A percentile compares a stretch with the other conserved stretches of the same genome.
phyloP scores from a whole-genome alignment of 176 grass and related monocot genomes.

The Eragrostis nindensis region DNA sequence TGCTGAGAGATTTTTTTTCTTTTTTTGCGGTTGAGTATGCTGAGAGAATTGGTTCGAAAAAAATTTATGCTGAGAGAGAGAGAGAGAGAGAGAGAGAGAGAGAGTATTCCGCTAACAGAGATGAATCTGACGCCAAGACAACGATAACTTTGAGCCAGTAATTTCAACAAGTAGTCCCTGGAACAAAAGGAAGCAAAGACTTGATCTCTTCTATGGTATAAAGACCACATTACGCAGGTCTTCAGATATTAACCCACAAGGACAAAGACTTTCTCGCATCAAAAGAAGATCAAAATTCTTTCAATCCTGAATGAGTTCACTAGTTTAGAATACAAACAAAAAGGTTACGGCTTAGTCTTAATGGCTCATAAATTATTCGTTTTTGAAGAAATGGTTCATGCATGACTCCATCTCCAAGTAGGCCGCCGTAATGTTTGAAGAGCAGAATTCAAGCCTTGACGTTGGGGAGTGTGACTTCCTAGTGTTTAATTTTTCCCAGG shows the following conservation, averaged over 20 bases:
- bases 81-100: no score
- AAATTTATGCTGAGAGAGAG: no score
- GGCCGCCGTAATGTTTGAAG: slow-evolving; percentile 12
- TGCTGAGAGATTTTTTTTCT: no score
- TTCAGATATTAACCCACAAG: neutral
- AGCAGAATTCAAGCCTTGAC: slow-evolving; percentile 10
- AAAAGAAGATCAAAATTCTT: neutral
- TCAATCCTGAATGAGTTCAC: neutral
- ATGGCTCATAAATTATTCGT: neutral
- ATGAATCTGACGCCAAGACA: neutral
- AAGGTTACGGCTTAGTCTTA: neutral
- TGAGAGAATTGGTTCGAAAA: no score
- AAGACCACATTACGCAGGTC: neutral
- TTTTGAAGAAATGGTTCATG: neutral
- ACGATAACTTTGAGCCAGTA: slow-evolving; percentile 18
- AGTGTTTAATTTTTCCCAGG: neutral
- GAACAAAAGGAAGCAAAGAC: neutral
- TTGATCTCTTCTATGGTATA: slow-evolving; percentile 16
- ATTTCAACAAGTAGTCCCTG: neutral
- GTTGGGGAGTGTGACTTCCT: slow-evolving; percentile 1
- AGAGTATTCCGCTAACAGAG: neutral
- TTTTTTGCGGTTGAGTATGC: no score
- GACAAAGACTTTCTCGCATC: neutral
- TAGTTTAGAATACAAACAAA: neutral
- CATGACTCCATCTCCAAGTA: slow-evolving; percentile 26